These are phyloP conservation scores for Coccomyxa sp. DNA, from an alignment of 139 green algal species.

Conservation along the genomic window DNA sequence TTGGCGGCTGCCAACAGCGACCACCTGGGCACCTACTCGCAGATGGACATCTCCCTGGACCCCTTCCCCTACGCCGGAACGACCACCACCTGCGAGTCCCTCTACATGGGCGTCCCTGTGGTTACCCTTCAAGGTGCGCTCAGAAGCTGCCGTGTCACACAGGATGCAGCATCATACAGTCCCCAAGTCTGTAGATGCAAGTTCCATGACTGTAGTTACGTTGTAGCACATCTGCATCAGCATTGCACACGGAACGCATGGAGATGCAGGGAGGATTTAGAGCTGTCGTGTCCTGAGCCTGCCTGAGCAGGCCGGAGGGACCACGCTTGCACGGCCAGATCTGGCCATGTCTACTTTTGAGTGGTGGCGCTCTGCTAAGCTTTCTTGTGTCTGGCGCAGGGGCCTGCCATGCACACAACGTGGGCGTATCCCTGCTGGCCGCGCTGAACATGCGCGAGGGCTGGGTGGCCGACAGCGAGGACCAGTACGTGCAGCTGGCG, in stretches of 20 bases:
- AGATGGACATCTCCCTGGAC: constrained; percentile 90
- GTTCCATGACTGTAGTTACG: too few species aligned
- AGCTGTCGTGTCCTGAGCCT: too few species aligned
- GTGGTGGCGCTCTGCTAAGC: neutral
- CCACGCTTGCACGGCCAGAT: too few species aligned
- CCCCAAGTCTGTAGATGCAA: neutral
- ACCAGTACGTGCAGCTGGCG: constrained; percentile 81
- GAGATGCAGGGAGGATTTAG: too few species aligned
- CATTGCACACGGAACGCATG: neutral
- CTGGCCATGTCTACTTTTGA: too few species aligned
- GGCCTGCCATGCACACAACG: constrained; percentile 92
- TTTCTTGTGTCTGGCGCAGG: constrained; percentile 30
- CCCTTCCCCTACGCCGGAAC: constrained; percentile 97
- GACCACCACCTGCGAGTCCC: constrained; percentile 92
- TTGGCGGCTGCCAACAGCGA: constrained; percentile 67
- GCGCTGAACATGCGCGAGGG: constrained; percentile 63
- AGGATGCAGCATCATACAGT: neutral
- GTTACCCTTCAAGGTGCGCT: constrained; percentile 1
- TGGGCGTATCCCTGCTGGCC: constrained; percentile 82
- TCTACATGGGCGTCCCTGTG: constrained; percentile 80
- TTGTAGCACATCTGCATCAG: too few species aligned
- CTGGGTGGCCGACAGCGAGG: constrained; percentile 70
- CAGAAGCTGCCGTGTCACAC: too few species aligned
- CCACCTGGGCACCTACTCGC: constrained; percentile 77
- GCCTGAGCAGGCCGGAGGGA: too few species aligned